Evolutionary conservation across 2,329 filamentous ascomycete genomes (phyloP), one percentile per base, ranked within the genome.

Genomic region (Penicillium sp.): DNA sequence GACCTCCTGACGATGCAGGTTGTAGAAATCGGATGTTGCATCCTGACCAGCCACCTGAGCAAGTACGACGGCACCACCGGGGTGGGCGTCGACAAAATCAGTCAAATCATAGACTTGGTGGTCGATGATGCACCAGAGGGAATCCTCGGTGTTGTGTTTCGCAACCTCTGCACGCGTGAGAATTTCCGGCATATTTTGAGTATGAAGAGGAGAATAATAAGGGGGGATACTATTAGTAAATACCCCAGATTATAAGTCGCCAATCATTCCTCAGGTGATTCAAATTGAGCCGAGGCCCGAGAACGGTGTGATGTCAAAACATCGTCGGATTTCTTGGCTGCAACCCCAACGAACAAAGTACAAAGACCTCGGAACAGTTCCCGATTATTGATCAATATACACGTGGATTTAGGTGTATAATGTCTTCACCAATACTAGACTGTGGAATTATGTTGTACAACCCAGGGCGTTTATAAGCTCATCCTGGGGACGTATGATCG

Each of bases 1-100:
- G n/a, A 95, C 89, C 75, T 96, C 91, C 65, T 96, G 90, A 26
- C 91, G 82, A 77, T 96, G 91, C 50, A 96, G 85, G 78, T 95
- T 95, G 83, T 95, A 96, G 75, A 95, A 96, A 54, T 88, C 88
- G 35, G 82, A 78, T 2, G 91, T 96, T 48, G 90, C 90, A 69
- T 96, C 91, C 62, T 85, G 82, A 59, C 91, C 91, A 30, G 89
- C 91, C 45, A 93, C 84, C 75, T 96, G 90, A 51, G 84, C 82
- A 36, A 95, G 84, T 25, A 95, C 90, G 41, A 88, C 86, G 67
- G 87, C 85, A 67, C 90, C 91, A 64, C 90, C 90, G 0, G 91
- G 91, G 68, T 96, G 91, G 22, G 88, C 90, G 69, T 94, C 89
- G 64, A 91, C 75, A 73, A 95, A 96, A 62, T 95, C 90, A 58